Percentiles rank a stretch among this genome's conserved stretches.
Evolutionary conservation across 1,139 yeast genomes (phyloP).

Genomic region (Zygosaccharomyces sapae): DNA sequence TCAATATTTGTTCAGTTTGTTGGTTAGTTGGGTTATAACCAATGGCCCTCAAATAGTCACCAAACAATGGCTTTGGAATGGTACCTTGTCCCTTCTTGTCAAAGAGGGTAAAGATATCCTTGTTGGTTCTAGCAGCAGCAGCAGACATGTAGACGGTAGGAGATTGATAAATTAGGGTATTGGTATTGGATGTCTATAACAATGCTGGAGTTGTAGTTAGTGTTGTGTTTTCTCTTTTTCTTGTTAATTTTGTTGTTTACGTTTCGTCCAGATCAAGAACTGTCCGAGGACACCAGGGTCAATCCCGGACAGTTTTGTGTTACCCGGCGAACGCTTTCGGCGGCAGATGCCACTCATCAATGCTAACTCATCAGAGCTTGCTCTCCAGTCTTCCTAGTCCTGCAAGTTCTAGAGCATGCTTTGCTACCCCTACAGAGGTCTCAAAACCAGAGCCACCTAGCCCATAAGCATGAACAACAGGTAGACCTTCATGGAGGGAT

Average conservation of each 20-base stretch:
- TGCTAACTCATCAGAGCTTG: neutral
- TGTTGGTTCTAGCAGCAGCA: constrained; percentile 59
- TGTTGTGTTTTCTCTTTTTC: neutral
- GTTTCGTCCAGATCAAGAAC: neutral
- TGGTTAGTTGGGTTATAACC: constrained; percentile 90
- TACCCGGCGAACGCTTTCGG: neutral
- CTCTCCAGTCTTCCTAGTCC: neutral
- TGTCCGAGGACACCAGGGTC: neutral
- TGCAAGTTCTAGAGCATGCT: constrained; percentile 35
- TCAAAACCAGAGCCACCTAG: constrained; percentile 74
- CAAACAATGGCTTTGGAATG: constrained; percentile 82
- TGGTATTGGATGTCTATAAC: neutral
- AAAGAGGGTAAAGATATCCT: constrained; percentile 95
- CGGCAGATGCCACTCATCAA: no score
- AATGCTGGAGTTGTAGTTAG: neutral
- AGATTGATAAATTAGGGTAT: neutral
- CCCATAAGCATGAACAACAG: constrained; percentile 67
- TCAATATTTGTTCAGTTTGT: constrained; percentile 27
- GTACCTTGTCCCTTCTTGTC: constrained; percentile 95
- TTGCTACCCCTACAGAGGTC: constrained; percentile 60
- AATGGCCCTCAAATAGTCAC: constrained; percentile 91
- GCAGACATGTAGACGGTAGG: constrained; percentile 1
- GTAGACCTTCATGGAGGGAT: constrained; percentile 35
- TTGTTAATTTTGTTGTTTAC: neutral
- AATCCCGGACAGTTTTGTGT: neutral